Percentiles rank a stretch among this genome's conserved stretches.
phyloP scores from a whole-genome alignment of 306 rosid species.

The Luffa acutangula region DNA sequence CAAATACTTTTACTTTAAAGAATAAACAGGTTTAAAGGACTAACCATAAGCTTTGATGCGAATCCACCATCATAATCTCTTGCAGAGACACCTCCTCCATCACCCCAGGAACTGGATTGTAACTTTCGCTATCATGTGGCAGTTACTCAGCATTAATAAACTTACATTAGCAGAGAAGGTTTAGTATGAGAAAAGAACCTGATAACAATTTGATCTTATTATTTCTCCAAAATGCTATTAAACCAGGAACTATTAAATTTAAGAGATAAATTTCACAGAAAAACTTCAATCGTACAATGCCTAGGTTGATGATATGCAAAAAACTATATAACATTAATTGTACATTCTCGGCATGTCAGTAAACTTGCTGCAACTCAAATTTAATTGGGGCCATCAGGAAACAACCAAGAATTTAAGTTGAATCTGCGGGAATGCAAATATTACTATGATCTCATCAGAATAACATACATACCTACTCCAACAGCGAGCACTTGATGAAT shows the following conservation, averaged over 20 bases:
- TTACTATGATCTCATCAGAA: constrained; percentile 3
- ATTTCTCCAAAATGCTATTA: not conserved
- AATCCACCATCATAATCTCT: constrained; percentile 85
- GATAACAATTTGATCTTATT: not conserved
- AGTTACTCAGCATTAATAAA: not conserved
- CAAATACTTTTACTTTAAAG: not conserved
- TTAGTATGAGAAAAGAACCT: not conserved
- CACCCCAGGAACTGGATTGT: constrained; percentile 94
- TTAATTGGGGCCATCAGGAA: not conserved
- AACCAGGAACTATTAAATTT: not conserved
- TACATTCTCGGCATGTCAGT: not conserved
- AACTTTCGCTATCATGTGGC: constrained; percentile 55
- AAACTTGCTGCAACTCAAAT: not conserved
- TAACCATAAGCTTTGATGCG: constrained; percentile 86
- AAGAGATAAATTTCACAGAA: not conserved
- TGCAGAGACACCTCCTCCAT: constrained; percentile 87
- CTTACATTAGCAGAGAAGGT: not conserved
- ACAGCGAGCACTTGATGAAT: constrained; percentile 89
- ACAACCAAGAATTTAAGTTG: not conserved
- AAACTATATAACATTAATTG: not conserved
- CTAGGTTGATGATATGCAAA: not conserved
- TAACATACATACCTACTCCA: constrained; percentile 80
- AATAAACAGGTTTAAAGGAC: constrained; percentile 12
- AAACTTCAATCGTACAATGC: not conserved
- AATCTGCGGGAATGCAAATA: not conserved